phyloP scores from a whole-genome alignment of 805 yeast species.

The Candida maltosa region DNA sequence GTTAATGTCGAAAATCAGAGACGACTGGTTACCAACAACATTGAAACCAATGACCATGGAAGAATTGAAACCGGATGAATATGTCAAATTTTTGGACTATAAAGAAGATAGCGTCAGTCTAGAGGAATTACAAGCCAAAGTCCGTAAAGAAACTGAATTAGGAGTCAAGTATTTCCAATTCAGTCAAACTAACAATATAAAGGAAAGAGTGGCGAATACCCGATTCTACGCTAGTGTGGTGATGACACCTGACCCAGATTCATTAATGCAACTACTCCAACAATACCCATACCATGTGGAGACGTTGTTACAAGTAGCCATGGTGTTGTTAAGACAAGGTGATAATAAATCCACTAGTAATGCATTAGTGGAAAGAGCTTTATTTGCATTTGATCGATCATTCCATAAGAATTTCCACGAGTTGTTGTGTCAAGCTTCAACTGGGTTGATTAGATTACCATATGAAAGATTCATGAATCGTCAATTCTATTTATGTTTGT shows the following conservation, averaged over 20 bases:
- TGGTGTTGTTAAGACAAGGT: constrained; percentile 73
- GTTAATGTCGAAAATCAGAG: constrained; percentile 66
- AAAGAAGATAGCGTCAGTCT: constrained; percentile 30
- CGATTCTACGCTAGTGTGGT: constrained; percentile 63
- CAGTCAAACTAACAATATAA: constrained; percentile 27
- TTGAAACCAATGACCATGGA: constrained; percentile 62
- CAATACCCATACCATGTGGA: constrained; percentile 72
- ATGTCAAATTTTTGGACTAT: constrained; percentile 25
- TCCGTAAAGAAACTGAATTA: constrained; percentile 26
- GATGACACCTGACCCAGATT: constrained; percentile 76
- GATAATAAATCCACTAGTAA: constrained; percentile 64
- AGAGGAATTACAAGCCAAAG: constrained; percentile 25
- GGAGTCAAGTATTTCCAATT: constrained; percentile 62
- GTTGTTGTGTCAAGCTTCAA: constrained; percentile 42
- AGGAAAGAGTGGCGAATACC: constrained; percentile 40
- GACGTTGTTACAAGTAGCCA: constrained; percentile 74
- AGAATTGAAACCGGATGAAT: constrained; percentile 40
- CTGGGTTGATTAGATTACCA: constrained; percentile 66
- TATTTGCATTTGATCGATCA: constrained; percentile 77
- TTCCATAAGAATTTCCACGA: constrained; percentile 56
- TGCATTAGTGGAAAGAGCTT: constrained; percentile 71
- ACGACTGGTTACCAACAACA: constrained; percentile 75
- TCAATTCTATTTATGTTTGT: constrained; percentile 69
- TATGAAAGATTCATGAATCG: constrained; percentile 73
- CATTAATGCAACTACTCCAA: constrained; percentile 56